These are phyloP conservation scores for Vigna angularis DNA, from an alignment of 306 rosid species.

Conservation along the genomic window DNA sequence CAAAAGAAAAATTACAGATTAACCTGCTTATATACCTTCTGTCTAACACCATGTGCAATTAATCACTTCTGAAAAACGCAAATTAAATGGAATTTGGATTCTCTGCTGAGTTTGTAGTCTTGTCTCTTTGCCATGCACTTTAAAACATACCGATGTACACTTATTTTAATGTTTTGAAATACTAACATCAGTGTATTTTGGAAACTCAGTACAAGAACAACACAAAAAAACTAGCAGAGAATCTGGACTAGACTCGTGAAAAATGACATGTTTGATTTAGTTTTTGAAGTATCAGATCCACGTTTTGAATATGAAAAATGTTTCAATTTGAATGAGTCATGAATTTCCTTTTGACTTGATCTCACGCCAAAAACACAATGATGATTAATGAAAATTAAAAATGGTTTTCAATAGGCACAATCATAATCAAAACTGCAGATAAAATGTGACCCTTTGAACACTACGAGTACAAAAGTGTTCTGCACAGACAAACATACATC, in stretches of 20 bases:
- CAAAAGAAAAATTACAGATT: constrained; percentile 40
- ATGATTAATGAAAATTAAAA: constrained; percentile 1
- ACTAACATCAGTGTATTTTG: too few relatives aligned
- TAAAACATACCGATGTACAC: too few relatives aligned
- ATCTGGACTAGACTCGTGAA: background rate
- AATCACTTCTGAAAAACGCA: background rate
- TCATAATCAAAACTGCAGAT: background rate
- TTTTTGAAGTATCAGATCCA: too few relatives aligned
- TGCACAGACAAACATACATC: background rate
- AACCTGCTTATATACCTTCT: background rate
- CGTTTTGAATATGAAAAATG: too few relatives aligned
- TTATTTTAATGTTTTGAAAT: too few relatives aligned
- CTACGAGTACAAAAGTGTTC: background rate
- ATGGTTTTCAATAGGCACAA: background rate
- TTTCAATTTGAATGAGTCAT: background rate
- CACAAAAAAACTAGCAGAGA: too few relatives aligned
- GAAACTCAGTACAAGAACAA: too few relatives aligned
- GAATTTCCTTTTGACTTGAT: background rate
- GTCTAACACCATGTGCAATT: background rate
- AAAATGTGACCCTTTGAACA: background rate
- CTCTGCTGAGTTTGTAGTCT: too few relatives aligned
- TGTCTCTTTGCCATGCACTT: too few relatives aligned
- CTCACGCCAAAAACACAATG: too few relatives aligned
- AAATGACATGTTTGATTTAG: background rate
- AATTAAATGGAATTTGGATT: background rate